These are phyloP conservation scores for Nyssa sinensis DNA, from an alignment of 148 eudicot genomes.

Conservation along the genomic window DNA sequence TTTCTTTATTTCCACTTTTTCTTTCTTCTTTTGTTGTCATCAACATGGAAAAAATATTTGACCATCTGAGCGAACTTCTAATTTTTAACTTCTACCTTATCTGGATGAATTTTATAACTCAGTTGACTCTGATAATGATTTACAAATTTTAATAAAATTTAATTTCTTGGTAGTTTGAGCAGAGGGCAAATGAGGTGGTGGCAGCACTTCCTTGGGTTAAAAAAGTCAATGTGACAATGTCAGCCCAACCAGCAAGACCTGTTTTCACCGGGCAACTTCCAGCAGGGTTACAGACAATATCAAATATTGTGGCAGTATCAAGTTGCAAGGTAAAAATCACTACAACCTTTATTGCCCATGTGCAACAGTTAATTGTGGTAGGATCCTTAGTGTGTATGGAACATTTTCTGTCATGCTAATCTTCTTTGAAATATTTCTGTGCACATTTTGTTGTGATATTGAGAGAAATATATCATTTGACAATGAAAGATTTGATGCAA, in stretches of 20 bases:
- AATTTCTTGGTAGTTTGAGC: constrained; percentile 69
- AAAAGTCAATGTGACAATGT: constrained; percentile 88
- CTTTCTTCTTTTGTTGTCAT: no score
- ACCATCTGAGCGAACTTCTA: not conserved
- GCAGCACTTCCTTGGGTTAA: constrained; percentile 85
- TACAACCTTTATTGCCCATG: not conserved
- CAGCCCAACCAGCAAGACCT: constrained; percentile 96
- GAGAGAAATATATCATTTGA: not conserved
- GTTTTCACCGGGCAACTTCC: constrained; percentile 70
- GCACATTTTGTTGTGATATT: not conserved
- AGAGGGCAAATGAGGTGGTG: constrained; percentile 90
- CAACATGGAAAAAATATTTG: not conserved
- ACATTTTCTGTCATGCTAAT: not conserved
- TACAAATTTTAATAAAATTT: not conserved
- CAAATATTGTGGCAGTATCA: constrained; percentile 92
- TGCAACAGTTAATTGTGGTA: not conserved
- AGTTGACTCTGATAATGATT: not conserved
- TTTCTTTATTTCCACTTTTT: no score
- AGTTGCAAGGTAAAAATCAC: constrained; percentile 85
- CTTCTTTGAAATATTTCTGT: not conserved
- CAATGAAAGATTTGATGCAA: not conserved
- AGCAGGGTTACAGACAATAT: constrained; percentile 75
- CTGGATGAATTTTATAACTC: not conserved
- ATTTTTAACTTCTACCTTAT: not conserved
- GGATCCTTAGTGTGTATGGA: not conserved